Evolutionary conservation across 768 basidiomycete genomes (phyloP), one percentile per base, ranked within the genome.

Genomic region (Suillus tomentosus): DNA sequence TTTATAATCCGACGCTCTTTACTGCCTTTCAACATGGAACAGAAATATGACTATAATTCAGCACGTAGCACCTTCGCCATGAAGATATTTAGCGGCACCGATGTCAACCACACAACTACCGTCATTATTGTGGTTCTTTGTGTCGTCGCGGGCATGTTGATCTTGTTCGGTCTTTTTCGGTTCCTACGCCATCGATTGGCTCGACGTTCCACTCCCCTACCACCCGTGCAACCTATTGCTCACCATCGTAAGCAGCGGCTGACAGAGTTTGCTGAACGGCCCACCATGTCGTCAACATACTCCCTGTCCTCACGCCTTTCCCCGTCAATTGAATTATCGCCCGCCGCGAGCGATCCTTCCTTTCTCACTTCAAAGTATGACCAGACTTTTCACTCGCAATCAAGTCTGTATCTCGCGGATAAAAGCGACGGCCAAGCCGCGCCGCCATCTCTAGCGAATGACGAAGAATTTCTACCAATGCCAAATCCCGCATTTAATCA

Each of bases 201-300:
- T 31, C 74, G 72, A 24, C 69, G 72, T 34, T 71, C 79, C 1
- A 76, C 72, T 0, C 89, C 89, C 4, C 78, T 90, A 0, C 89
- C 89, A 0, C 89, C 87, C 15, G 79, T 85, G 13, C 89, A 89
- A 66, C 84, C 86, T 17, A 83, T 90, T 27, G 87, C 88, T 5
- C 85, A 85, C 67, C 83, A 85, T 61, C 82, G 88, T 15, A 82
- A 84, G 66, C 81, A 81, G 37, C 79, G 82, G 60, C 69, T 81
- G n/a, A 75, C 80, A 10, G 78, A 80, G 45, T 74, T 82, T 50
- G 74, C 81, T 5, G 73, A 70, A 39, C 67, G 64, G 60, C 72
- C 68, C 56, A 59, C 63, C 19, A 37, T 27, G 15, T 66, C 62
- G 60, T 68, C 66, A 34, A 71, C 71, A 13, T 76, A 73, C 70